Base-by-base conservation (phyloP, 129 eudicot genomes). In the Glebionis coronaria region DNA sequence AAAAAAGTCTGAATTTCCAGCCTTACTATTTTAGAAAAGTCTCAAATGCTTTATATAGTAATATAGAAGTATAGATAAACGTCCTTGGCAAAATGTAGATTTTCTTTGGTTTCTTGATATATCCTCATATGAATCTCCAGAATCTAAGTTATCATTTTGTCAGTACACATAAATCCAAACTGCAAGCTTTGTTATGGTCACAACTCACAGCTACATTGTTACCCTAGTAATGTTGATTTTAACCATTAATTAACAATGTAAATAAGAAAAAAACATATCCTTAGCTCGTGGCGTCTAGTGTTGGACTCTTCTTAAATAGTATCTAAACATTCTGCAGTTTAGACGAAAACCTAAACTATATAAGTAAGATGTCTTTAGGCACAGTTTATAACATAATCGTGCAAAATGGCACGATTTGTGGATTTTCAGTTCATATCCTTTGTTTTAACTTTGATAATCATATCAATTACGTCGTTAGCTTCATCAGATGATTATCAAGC, bases 141-240 rank as follows among this genome's bases (percentile, higher is more conserved):
- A 75, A 75, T 40, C 70, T 63, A 76, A 42, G 75, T 76, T 40
- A 61, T 13, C 57, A 38, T 58, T 57, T 21, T 49, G 55, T 75
- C 64, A 57, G 18, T 61, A 68, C 80, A 68, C 65, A 68, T 68
- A 61, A 61, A 28, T 76, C 69, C 74, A 75, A 9, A 53, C 42
- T 68, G 23, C 12, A 52, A 76, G 42, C 80, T 18, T 76, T 51
- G 80, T 69, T 61, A 61, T 52, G 65, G 19, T 68, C 73, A 15
- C 65, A 67, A 11, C 11, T 67, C 79, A 13, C 45, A 61, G 9
- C 14, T 40, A 67, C 73, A 68, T 58, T 59, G 63, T 50, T 69
- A 69, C 12, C 10, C 9, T 5, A 5, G 8, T 35, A 35, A 35
- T 35, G 40, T 7, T 2, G 9, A 35, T n/a, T 35, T 23, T 35